Evolutionary conservation across 2,329 filamentous ascomycete species (phyloP), one percentile per base, ranked within the genome.

Genomic region (Dothistroma septosporum): DNA sequence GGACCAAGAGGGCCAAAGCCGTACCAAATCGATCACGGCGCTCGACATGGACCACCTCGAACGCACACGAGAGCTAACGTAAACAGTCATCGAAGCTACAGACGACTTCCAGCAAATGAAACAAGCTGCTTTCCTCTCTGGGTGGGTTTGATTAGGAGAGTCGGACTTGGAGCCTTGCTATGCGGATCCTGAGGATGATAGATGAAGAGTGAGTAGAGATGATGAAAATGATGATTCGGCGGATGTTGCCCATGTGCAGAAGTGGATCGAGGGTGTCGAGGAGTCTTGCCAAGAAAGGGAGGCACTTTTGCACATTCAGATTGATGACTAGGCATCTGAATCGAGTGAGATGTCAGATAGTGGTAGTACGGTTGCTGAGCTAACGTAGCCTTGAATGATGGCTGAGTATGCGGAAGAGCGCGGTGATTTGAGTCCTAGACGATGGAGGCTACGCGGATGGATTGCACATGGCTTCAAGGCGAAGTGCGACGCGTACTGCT

Each of bases 361-460:
- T 41, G 52, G 54, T 12, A 68, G 66, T 55, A 52, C 64, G 48
- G 61, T 67, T 14, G 65, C 64, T 21, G 59, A 66, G n/a, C n/a
- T n/a, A n/a, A n/a, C n/a, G n/a, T n/a, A n/a, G n/a, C n/a, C n/a
- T n/a, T n/a, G n/a, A n/a, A n/a, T n/a, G n/a, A n/a, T n/a, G n/a
- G n/a, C n/a, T n/a, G n/a, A n/a, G n/a, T n/a, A n/a, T n/a, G n/a
- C n/a, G n/a, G n/a, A n/a, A n/a, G n/a, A n/a, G n/a, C n/a, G n/a
- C n/a, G n/a, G n/a, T n/a, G n/a, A n/a, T n/a, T n/a, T n/a, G n/a
- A n/a, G n/a, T n/a, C n/a, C n/a, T n/a, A n/a, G n/a, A n/a, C n/a
- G n/a, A n/a, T n/a, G n/a, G n/a, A n/a, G n/a, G n/a, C n/a, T n/a
- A n/a, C n/a, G n/a, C n/a, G n/a, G n/a, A n/a, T n/a, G n/a, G n/a